Conservation (phyloP, 2,329 filamentous ascomycete species). For the Pseudocercospora crystallina region DNA sequence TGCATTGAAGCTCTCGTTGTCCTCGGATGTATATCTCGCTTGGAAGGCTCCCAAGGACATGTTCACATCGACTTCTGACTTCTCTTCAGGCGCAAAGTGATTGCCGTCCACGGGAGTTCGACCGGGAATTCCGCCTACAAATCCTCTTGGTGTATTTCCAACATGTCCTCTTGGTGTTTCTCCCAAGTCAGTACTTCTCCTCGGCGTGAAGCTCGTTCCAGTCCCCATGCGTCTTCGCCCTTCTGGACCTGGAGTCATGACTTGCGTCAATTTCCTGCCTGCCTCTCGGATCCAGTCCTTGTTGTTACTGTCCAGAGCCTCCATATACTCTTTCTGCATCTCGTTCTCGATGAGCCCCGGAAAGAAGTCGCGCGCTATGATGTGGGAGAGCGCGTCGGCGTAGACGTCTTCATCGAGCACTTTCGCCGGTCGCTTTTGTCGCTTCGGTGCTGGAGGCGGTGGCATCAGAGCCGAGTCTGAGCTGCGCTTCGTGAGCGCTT, state of each 20-base stretch:
- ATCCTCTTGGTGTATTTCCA: constrained; percentile 65
- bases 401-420: constrained; percentile 94
- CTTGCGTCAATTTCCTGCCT: constrained; percentile 60
- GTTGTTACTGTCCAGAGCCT: constrained; percentile 85
- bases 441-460: constrained; percentile 78
- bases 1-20: constrained; percentile 95
- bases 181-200: constrained; percentile 19
- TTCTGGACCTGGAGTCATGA: constrained; percentile 75
- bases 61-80: constrained; percentile 64
- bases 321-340: constrained; percentile 86
- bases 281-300: constrained; percentile 82
- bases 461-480: constrained; percentile 76
- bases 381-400: constrained; percentile 83
- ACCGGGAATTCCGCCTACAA: constrained; percentile 69
- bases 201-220: constrained; percentile 39
- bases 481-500: constrained; percentile 66
- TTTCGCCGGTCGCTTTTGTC: constrained; percentile 84
- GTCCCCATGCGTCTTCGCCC: constrained; percentile 39
- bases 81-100: constrained; percentile 37
- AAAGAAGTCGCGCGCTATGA: constrained; percentile 96
- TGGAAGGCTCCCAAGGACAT: constrained; percentile 86
- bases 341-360: constrained; percentile 84
- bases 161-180: constrained; percentile 29
- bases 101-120: constrained; percentile 48
- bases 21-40: constrained; percentile 91